phyloP scores from a whole-genome alignment of 352 stramenopile genomes.

The Blastocystis sp. region DNA sequence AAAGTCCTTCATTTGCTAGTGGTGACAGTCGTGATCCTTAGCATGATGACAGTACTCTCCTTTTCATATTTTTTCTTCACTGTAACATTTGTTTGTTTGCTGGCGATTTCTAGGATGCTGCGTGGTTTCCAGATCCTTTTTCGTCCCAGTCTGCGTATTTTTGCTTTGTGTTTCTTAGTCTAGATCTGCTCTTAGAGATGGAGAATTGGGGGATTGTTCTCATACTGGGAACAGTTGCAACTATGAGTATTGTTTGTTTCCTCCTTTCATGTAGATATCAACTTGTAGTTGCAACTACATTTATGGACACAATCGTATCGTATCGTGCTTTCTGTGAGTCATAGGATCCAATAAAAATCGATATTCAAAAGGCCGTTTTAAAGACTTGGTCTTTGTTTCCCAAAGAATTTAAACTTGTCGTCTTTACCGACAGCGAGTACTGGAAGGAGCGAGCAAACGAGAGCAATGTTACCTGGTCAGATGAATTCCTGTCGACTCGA shows the following conservation, averaged over 20 bases:
- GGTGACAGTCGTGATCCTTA: not conserved
- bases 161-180: too few species aligned
- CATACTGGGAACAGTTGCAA: too few species aligned
- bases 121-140: too few species aligned
- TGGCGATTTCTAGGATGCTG: too few species aligned
- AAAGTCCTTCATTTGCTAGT: not conserved
- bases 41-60: not conserved
- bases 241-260: too few species aligned
- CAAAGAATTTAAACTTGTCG: not conserved
- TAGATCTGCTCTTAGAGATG: too few species aligned
- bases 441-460: not conserved
- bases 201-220: too few species aligned
- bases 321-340: not conserved
- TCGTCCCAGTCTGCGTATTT: too few species aligned
- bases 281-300: not conserved
- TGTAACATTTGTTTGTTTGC: too few species aligned
- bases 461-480: not conserved
- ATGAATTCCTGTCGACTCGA: not conserved
- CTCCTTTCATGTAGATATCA: not conserved
- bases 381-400: not conserved
- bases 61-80: not conserved
- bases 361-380: not conserved
- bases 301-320: not conserved
- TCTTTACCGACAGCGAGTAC: constrained; percentile 8
- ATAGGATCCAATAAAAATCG: not conserved